phyloP scores from a whole-genome alignment of 495 filamentous ascomycete species.

The Aspergillus ellipticus region DNA sequence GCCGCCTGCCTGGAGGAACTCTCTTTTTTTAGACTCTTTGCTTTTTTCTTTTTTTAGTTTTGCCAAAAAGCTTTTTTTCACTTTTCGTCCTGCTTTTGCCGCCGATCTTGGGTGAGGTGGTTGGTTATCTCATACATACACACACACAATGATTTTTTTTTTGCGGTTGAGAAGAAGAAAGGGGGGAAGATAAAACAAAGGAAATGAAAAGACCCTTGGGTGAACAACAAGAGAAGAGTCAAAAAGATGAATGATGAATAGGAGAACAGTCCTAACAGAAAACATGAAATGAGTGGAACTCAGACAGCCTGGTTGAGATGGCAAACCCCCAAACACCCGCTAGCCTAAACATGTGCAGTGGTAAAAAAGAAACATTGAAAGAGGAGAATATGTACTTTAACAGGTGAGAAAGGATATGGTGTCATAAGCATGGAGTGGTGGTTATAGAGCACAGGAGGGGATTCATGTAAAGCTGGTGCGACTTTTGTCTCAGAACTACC shows the following conservation, averaged over 20 bases:
- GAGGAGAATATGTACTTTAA: slow-evolving; percentile 8
- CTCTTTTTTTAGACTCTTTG: too few relatives aligned
- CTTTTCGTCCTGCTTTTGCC: too few relatives aligned
- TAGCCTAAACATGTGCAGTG: slow-evolving; percentile 9
- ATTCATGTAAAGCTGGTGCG: background rate
- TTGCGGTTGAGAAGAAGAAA: too few relatives aligned
- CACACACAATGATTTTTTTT: too few relatives aligned
- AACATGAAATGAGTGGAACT: slow-evolving; percentile 3
- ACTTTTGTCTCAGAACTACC: background rate
- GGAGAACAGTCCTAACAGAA: background rate
- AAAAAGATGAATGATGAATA: background rate
- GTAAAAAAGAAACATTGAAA: background rate
- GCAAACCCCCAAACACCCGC: slow-evolving; percentile 23
- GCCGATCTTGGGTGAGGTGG: too few relatives aligned
- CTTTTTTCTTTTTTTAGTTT: too few relatives aligned
- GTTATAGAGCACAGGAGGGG: background rate
- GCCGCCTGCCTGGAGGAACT: too few relatives aligned
- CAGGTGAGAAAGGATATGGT: background rate
- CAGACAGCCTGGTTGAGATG: slow-evolving; percentile 13
- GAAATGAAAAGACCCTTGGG: too few relatives aligned
- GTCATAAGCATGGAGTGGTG: background rate
- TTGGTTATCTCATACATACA: too few relatives aligned
- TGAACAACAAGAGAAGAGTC: background rate
- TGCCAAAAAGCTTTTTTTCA: too few relatives aligned
- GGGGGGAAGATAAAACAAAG: too few relatives aligned